Evolutionary conservation across 2,329 filamentous ascomycete genomes (phyloP).

Genomic region (Graphilbum fragrans): DNA sequence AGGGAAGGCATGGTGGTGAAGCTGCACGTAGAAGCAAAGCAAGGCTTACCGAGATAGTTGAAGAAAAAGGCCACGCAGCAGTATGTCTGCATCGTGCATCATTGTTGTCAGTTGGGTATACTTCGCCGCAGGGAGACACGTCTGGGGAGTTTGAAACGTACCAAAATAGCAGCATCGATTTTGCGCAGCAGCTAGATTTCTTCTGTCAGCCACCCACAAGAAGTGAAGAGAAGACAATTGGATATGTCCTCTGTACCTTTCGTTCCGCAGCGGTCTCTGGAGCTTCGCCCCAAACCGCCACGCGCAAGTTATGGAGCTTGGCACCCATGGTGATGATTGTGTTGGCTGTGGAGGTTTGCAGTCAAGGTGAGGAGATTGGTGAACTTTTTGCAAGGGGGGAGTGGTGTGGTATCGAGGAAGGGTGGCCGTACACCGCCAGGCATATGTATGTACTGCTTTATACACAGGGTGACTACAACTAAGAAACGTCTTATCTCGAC

Average conservation of each 20-base stretch:
- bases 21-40: no score
- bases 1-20: no score
- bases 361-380: no score
- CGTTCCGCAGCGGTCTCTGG: neutral
- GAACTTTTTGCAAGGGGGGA: no score
- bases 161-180: neutral
- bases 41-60: slow-evolving; percentile 1
- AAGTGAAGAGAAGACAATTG: neutral
- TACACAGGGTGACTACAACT: no score
- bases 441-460: no score
- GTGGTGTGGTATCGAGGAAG: no score
- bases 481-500: no score
- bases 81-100: slow-evolving; percentile 1
- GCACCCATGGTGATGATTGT: neutral
- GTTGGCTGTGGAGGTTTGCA: neutral
- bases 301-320: neutral
- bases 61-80: slow-evolving; percentile 1
- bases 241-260: neutral
- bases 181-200: neutral
- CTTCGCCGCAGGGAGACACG: neutral
- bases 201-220: neutral
- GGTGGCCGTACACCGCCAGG: no score
- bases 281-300: neutral
- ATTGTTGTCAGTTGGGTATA: neutral
- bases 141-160: neutral